Conservation (phyloP, 2,329 filamentous ascomycete species). For the Fusarium ambrosium region DNA sequence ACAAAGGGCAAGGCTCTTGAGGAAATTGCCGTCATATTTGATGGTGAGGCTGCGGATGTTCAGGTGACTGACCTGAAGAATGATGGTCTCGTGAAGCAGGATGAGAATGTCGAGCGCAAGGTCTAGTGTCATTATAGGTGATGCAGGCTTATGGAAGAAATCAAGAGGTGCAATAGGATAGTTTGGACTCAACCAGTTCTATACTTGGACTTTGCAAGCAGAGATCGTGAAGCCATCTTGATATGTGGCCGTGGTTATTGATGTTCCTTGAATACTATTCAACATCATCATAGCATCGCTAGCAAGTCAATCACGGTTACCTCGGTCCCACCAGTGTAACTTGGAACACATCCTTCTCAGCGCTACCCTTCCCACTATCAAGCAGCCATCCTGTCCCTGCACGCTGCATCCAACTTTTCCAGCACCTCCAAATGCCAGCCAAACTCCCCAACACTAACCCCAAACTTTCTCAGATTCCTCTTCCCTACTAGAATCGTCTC, state of each 20-base stretch:
- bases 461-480: constrained; percentile 8
- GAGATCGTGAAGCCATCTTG: background rate
- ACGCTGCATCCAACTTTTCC: constrained; percentile 8
- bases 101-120: constrained; percentile 13
- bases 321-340: background rate
- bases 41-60: constrained; percentile 21
- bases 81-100: constrained; percentile 2
- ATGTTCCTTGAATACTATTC: background rate
- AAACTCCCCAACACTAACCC: constrained; percentile 12
- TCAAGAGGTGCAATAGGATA: background rate
- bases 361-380: background rate
- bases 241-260: background rate
- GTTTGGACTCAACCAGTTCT: background rate
- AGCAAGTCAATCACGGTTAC: background rate
- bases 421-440: constrained; percentile 15
- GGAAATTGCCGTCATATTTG: constrained; percentile 69
- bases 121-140: constrained; percentile 1
- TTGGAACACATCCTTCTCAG: background rate
- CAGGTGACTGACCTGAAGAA: background rate
- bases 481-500: constrained; percentile 5
- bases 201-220: background rate
- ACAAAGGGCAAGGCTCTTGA: constrained; percentile 64
- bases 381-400: background rate
- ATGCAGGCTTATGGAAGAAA: background rate
- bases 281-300: background rate